Evolutionary conservation across 768 basidiomycete genomes (phyloP).

Genomic region (Glaciozyma martinii): DNA sequence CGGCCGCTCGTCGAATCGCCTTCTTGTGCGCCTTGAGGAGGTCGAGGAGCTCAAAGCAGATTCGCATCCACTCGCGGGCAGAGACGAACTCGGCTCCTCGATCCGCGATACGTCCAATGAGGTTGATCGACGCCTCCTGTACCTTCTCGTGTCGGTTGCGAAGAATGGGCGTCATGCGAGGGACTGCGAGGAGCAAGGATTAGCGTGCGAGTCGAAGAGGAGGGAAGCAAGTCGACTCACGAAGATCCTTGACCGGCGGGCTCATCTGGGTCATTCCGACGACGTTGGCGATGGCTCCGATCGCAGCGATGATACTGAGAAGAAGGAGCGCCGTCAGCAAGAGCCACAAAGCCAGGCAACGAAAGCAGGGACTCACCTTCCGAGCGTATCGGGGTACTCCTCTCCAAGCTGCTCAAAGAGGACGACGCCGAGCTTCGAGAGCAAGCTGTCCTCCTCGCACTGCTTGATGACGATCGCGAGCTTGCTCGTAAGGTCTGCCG

Average conservation of each 20-base stretch:
- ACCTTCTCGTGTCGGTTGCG: slow-evolving; percentile 99
- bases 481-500: slow-evolving; percentile 93
- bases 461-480: slow-evolving; percentile 97
- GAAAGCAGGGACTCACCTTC: slow-evolving; percentile 44
- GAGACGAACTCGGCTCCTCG: slow-evolving; percentile 98
- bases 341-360: neutral
- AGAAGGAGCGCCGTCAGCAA: neutral
- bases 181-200: slow-evolving; percentile 51
- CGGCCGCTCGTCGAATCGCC: slow-evolving; percentile 94
- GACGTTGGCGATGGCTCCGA: slow-evolving; percentile 96
- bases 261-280: slow-evolving; percentile 99
- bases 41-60: slow-evolving; percentile 95
- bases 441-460: slow-evolving; percentile 88
- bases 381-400: slow-evolving; percentile 97
- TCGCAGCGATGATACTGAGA: slow-evolving; percentile 88
- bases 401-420: slow-evolving; percentile 98
- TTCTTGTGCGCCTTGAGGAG: slow-evolving; percentile 98
- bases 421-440: slow-evolving; percentile 92
- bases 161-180: slow-evolving; percentile 99
- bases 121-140: slow-evolving; percentile 97
- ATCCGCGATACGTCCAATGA: slow-evolving; percentile 99
- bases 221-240: slow-evolving; percentile 50
- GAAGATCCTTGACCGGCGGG: slow-evolving; percentile 94
- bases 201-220: slow-evolving; percentile 27
- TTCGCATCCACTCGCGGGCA: slow-evolving; percentile 99